A percentile compares a stretch with the other conserved stretches of the same genome.
Evolutionary conservation across 805 yeast species (phyloP).

Genomic region (Trichomonascus vanleenenianus): DNA sequence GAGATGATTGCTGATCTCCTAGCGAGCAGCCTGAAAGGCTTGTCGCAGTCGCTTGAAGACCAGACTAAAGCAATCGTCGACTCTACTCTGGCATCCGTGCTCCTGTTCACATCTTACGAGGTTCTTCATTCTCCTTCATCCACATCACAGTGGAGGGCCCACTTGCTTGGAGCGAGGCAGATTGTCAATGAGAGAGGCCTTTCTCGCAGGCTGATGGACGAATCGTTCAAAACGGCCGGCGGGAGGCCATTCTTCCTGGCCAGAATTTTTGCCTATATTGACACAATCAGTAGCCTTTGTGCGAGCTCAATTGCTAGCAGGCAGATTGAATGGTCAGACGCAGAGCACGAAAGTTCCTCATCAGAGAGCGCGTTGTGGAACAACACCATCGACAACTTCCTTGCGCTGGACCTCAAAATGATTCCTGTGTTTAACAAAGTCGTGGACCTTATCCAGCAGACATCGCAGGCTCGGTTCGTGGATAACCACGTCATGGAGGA

Average conservation of each 20-base stretch:
- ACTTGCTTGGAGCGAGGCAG: conserved; percentile 58
- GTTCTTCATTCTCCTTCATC: conserved; percentile 31
- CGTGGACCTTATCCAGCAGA: too few relatives aligned
- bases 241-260: conserved; percentile 35
- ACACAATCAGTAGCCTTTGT: conserved; percentile 34
- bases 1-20: conserved; percentile 44
- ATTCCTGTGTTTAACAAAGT: too few relatives aligned
- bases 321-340: too few relatives aligned
- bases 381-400: too few relatives aligned
- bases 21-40: conserved; percentile 48
- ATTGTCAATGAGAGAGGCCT: conserved; percentile 47
- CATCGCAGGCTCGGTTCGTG: too few relatives aligned
- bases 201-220: not conserved
- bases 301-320: too few relatives aligned
- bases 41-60: conserved; percentile 43
- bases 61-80: conserved; percentile 49
- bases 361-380: too few relatives aligned
- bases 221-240: not conserved
- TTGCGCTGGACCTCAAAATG: too few relatives aligned
- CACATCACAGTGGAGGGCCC: conserved; percentile 47
- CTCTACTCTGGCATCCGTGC: conserved; percentile 52
- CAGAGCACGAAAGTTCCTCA: too few relatives aligned
- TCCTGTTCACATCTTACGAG: conserved; percentile 54
- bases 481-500: too few relatives aligned
- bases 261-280: conserved; percentile 64